Evolutionary conservation across 805 yeast species (phyloP), one percentile per base, ranked within the genome.

Genomic region (Zygosaccharomyces gambellarensis): DNA sequence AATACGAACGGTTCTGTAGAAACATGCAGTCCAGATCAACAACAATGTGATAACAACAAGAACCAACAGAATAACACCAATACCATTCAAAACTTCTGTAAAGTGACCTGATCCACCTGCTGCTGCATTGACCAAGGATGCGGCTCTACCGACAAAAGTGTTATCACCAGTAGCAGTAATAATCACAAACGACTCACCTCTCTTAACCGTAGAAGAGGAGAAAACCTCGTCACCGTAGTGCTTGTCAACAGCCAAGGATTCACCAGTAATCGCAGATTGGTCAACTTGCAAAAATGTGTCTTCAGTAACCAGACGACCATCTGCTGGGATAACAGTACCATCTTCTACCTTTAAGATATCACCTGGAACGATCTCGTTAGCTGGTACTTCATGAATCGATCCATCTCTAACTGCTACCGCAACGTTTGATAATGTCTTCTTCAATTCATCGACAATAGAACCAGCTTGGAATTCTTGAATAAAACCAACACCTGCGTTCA

Each of bases 401-500:
- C 95, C 92, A 70, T 88, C 83, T 78, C 97, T 83, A 67, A 90
- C 76, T 62, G 87, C 90, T 58, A 78, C 73, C 62, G 97, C 96
- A 71, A 88, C 71, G 80, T 88, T 86, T 57, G 97, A 96, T 66
- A 90, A 78, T 65, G 96, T 88, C 77, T 90, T 90, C 80, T 90
- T 90, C 77, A 90, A 82, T 73, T 90, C 97, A 51, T 89, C 96
- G 62, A 90, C 97, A 79, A 90, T 90, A 56, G 96, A 89, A 79
- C 97, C 97, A 59, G 97, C 97, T 77, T 90, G 96, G 85, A 76
- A 90, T 76, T 90, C 97, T 79, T 90, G 97, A 62, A 88, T 79
- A 83, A 90, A 90, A 81, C 97, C 97, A 71, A 90, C 97, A 65
- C 76, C 75, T 58, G 97, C 97, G 75, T 90, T 90, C 70, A 90